Base-by-base conservation (phyloP, 2,329 filamentous ascomycete species). In the Ascochyta rabiei region DNA sequence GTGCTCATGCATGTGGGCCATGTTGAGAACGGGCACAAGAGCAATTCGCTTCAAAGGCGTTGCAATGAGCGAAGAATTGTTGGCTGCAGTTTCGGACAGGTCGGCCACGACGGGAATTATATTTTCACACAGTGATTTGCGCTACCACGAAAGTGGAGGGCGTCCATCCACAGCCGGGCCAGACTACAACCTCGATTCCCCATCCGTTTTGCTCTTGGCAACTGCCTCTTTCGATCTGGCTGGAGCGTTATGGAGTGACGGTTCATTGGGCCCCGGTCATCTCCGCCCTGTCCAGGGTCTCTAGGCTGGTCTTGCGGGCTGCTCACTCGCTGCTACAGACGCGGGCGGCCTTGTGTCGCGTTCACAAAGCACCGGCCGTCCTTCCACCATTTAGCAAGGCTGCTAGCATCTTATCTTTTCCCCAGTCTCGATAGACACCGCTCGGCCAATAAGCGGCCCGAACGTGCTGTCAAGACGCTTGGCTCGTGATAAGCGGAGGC, bases 401-500 rank as follows among this genome's bases (percentile, higher is more conserved):
- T 54, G 49, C 69, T 41, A 45, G 61, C 56, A 61, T 63, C 60
- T 72, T 73, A 73, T 73, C 71, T 63, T 63, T 63, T 62, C 61
- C 62, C 61, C 62, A 66, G 64, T 47, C 53, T 57, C 58, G 66
- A 67, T 64, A 65, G 47, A 39, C 40, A 41, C 30, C 18, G 45
- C 21, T 38, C 35, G 28, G 10, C 67, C 61, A 66, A 67, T 71
- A 48, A 60, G 37, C 39, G 53, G 15, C 30, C 24, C 44, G 35
- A 60, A 61, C 59, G 59, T 63, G 61, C 56, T 46, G 48, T 52
- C 18, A 31, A 42, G 31, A 24, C 38, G 34, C 55, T 56, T 63
- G 57, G 64, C 47, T 41, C 23, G 56, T 69, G 69, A 74, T 73
- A 74, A 72, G 63, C 70, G 64, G 71, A 68, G 70, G 69, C 71